These are phyloP conservation scores for Avicennia marina DNA, from an alignment of 257 asterid species.

Conservation along the genomic window DNA sequence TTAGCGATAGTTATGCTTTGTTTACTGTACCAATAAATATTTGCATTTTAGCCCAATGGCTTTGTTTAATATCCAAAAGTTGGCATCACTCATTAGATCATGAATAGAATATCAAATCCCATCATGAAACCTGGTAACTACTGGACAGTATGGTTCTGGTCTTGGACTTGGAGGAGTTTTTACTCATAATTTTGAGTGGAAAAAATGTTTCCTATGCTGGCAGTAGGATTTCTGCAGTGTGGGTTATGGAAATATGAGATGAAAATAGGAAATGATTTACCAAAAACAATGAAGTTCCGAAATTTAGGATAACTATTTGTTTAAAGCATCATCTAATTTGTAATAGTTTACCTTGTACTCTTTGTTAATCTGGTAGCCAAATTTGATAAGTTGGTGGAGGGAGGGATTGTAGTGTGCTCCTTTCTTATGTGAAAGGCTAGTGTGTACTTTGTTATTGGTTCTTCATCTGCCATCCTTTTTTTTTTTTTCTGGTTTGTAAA, in stretches of 20 bases:
- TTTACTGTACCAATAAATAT: neutral
- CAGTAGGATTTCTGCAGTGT: no score
- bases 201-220: no score
- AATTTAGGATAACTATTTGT: neutral
- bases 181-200: no score
- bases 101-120: constrained; percentile 8
- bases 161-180: no score
- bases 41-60: constrained; percentile 7
- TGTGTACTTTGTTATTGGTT: constrained; percentile 3
- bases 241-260: no score
- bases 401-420: no score
- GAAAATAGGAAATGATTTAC: no score
- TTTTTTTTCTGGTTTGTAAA: constrained; percentile 15
- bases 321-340: constrained; percentile 5
- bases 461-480: neutral
- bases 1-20: constrained; percentile 12
- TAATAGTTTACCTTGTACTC: neutral
- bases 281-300: neutral
- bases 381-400: no score
- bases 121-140: neutral
- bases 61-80: constrained; percentile 1
- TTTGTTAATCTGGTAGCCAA: neutral
- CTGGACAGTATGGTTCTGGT: constrained; percentile 1
- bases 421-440: constrained; percentile 12
- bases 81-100: neutral